Base-by-base conservation (phyloP, 1,284 basidiomycete genomes). In the Ustilago xerochloae region DNA sequence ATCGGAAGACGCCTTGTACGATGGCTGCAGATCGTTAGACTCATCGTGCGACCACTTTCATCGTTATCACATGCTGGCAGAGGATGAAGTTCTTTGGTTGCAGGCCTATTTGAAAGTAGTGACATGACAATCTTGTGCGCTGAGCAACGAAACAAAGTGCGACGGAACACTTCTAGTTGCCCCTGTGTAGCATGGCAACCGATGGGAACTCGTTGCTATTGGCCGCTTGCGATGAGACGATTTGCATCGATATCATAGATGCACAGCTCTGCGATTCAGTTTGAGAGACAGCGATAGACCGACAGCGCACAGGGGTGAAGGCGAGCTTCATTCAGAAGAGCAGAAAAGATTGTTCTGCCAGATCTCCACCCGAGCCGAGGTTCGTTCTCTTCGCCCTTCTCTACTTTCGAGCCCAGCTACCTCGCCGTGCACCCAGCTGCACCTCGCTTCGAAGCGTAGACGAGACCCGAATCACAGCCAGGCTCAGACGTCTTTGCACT, bases 381-480 rank as follows among this genome's bases (percentile, higher is more conserved):
- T 39, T 41, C 38, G 18, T 12, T 36, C 41, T 41, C 32, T 57
- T 43, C 16, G 39, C n/a, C n/a, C 29, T 24, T 33, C 18, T n/a
- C 22, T 10, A 29, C 43, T 53, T 36, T 52, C 6, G 20, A 28
- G 20, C 41, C 39, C 49, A 46, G 54, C 54, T 48, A 22, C 41
- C 43, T 26, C n/a, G 12, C 18, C 16, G n/a, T 36, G 32, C 24
- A 28, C 10, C 9, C 20, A 36, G 49, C 49, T 24, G 41, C 33
- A 48, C 26, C 35, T 57, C 54, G 54, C 54, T 48, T 57, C 45
- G 20, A 57, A 13, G n/a, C n/a, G n/a, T 46, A 36, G 24, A 39
- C 45, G 36, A 48, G 18, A 16, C 20, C 15, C 20, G 32, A 10
- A n/a, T 29, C 35, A 48, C 20, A 9, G 16, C 16, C 9, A 52